Evolutionary conservation across 805 yeast species (phyloP), one percentile per base, ranked within the genome.

Genomic region (Kodamaea fukazawae): DNA sequence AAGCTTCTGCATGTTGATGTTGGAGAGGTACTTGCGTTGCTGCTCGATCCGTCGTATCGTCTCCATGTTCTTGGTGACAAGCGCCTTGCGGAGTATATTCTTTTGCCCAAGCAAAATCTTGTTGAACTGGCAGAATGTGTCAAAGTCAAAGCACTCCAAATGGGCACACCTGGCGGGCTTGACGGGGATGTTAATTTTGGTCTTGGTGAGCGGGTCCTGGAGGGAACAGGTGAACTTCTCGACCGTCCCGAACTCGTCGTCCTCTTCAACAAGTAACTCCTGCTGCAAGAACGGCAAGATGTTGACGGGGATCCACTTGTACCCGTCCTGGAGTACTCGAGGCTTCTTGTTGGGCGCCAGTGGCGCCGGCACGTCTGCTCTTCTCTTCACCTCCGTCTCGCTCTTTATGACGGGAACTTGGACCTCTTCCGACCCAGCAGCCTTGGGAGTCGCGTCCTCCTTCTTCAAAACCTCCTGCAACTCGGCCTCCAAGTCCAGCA

Each of bases 131-230:
- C 74, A 70, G 39, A 70, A 70, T 29, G 51, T 65, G 9, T 67
- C 66, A 37, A 60, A 65, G 42, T 70, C 75, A 50, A 70, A 70
- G 48, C 74, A 69, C 51, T 67, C 73, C 45, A 69, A 67, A 45
- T 70, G 75, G 22, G 47, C 47, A 45, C 75, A 70, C 1, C 43
- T 40, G 7, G 48, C 44, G 4, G 73, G 59, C 48, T 67, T 70
- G 7, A 70, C 64, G 2, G 75, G 75, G 7, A 70, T 50, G 29
- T 50, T 45, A 28, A 70, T 69, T 40, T 57, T 65, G 26, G 65
- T 58, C 16, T 65, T 66, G 20, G 63, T 54, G n/a, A 65, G 48
- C 3, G 75, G 75, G 43, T 70, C 75, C 32, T 63, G 51, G 23
- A 70, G 46, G 5, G 71, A 54, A 42, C 67, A 68, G 0, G 61